Evolutionary conservation across 768 basidiomycete species (phyloP).

Genomic region (Epithele typhae): DNA sequence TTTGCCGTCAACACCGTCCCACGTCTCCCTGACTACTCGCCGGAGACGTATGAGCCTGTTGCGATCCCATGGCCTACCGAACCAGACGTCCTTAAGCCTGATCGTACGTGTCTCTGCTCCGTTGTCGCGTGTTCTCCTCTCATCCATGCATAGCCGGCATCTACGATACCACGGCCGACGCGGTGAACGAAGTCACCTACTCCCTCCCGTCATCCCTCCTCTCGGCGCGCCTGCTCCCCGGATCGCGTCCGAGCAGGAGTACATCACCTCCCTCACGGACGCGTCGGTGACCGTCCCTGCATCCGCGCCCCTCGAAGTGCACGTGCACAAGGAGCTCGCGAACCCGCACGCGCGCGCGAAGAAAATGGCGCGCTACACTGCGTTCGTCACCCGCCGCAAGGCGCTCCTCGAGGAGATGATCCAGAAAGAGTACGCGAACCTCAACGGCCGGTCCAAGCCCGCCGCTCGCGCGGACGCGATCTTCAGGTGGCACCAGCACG

Average conservation of each 20-base stretch:
- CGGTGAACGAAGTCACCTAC: slow-evolving; percentile 69
- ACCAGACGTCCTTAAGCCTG: slow-evolving; percentile 33
- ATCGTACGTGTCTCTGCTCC: slow-evolving; percentile 31
- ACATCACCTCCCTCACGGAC: slow-evolving; percentile 51
- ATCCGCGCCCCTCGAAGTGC: slow-evolving; percentile 58
- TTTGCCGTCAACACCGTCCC: slow-evolving; percentile 65
- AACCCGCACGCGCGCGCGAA: slow-evolving; percentile 83
- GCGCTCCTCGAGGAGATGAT: slow-evolving; percentile 50
- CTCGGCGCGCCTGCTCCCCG: slow-evolving; percentile 23
- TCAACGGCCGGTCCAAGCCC: slow-evolving; percentile 54
- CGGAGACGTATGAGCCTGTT: slow-evolving; percentile 29
- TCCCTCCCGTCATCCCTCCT: slow-evolving; percentile 44
- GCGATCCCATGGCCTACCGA: slow-evolving; percentile 69
- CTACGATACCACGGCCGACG: slow-evolving; percentile 64
- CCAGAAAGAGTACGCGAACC: slow-evolving; percentile 39
- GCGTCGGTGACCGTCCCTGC: slow-evolving; percentile 41
- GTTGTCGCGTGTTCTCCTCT: background rate
- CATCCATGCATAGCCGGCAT: slow-evolving; percentile 37
- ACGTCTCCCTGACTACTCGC: slow-evolving; percentile 39
- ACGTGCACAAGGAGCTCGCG: slow-evolving; percentile 64
- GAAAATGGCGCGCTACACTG: slow-evolving; percentile 75
- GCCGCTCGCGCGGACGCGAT: slow-evolving; percentile 71
- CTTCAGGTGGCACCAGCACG: slow-evolving; percentile 63
- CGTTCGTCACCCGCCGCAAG: slow-evolving; percentile 42
- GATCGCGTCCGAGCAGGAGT: slow-evolving; percentile 37